Conservation (phyloP, 495 filamentous ascomycete genomes). For the Parathielavia appendiculata region DNA sequence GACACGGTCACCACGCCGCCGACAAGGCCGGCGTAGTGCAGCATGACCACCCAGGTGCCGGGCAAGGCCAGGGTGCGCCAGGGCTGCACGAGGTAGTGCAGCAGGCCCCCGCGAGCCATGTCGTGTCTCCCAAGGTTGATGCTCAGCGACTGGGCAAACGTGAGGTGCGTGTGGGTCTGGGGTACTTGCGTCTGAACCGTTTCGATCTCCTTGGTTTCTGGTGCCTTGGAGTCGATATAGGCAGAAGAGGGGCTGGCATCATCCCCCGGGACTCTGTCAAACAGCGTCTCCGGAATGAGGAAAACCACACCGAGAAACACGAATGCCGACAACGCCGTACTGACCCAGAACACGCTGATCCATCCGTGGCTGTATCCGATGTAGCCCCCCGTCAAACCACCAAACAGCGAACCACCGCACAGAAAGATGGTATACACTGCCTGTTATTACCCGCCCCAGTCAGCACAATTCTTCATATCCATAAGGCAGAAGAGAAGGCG, state of each 20-base stretch:
- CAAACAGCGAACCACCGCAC: background rate
- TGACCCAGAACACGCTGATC: constrained; percentile 5
- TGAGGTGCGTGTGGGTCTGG: background rate
- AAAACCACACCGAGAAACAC: constrained; percentile 1
- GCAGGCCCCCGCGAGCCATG: background rate
- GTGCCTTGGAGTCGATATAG: background rate
- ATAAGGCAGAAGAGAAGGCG: background rate
- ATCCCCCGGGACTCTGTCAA: background rate
- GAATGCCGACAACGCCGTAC: background rate
- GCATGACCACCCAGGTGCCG: constrained; percentile 5
- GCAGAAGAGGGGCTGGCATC: background rate
- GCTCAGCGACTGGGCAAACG: background rate
- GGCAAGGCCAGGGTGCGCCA: constrained; percentile 3
- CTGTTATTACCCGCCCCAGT: background rate
- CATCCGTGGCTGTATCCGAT: constrained; percentile 2
- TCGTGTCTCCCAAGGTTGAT: background rate
- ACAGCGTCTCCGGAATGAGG: constrained; percentile 7
- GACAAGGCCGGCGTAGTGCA: constrained; percentile 7
- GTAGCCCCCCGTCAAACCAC: constrained; percentile 1
- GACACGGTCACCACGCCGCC: constrained; percentile 8
- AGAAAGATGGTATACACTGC: constrained; percentile 11
- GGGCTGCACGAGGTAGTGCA: background rate
- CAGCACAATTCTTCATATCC: background rate
- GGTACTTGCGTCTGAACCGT: background rate
- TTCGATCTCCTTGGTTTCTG: background rate